A percentile compares a stretch with the other conserved stretches of the same genome.
Conservation (phyloP, 768 basidiomycete species). For the Cyclocybe aegerita region DNA sequence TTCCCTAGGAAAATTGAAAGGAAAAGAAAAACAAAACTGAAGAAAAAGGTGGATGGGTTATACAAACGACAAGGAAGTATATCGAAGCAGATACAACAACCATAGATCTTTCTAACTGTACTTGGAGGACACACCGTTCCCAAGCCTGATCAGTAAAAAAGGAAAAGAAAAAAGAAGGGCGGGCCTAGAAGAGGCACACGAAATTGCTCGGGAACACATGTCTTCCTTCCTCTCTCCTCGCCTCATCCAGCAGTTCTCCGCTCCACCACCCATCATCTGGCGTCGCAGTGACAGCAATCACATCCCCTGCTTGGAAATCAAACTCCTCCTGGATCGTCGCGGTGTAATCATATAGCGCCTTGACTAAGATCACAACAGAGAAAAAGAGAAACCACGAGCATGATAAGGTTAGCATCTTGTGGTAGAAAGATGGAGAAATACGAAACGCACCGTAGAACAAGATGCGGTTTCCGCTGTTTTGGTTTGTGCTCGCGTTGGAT, state of each 20-base stretch:
- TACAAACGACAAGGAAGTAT: too few relatives aligned
- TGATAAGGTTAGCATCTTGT: not conserved
- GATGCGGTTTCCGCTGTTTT: slow-evolving; percentile 41
- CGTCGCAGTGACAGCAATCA: slow-evolving; percentile 92
- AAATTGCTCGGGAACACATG: slow-evolving; percentile 90
- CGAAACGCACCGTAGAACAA: slow-evolving; percentile 78
- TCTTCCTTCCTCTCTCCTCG: slow-evolving; percentile 64
- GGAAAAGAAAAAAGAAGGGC: not conserved
- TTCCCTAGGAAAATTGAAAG: too few relatives aligned
- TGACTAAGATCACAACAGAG: slow-evolving; percentile 46
- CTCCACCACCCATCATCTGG: slow-evolving; percentile 99
- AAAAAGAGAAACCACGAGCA: not conserved
- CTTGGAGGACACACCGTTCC: too few relatives aligned
- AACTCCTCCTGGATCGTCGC: slow-evolving; percentile 92
- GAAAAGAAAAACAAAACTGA: too few relatives aligned
- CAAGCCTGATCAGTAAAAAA: not conserved
- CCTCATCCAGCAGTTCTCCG: slow-evolving; percentile 79
- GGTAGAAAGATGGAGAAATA: not conserved
- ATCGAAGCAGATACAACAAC: too few relatives aligned
- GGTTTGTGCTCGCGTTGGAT: too few relatives aligned
- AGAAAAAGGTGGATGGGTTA: too few relatives aligned
- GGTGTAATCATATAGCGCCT: slow-evolving; percentile 85
- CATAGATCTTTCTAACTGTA: too few relatives aligned
- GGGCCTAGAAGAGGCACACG: slow-evolving; percentile 66
- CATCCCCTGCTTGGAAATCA: slow-evolving; percentile 93